Evolutionary conservation across 2,329 filamentous ascomycete species (phyloP).

Genomic region (Diaporthe sp.): DNA sequence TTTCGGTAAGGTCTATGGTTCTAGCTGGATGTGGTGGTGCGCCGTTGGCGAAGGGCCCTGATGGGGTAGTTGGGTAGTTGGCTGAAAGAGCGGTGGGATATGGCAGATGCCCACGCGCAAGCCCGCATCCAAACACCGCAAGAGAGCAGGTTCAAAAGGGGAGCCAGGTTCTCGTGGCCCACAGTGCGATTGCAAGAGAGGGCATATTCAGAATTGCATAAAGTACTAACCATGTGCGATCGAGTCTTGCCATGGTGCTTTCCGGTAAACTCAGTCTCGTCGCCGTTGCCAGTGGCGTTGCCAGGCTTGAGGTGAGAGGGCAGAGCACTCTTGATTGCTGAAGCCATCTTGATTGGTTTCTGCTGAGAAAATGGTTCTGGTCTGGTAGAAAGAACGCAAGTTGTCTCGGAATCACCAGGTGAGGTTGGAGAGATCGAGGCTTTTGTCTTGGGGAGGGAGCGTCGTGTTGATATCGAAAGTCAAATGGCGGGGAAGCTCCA

Average conservation of each 20-base stretch:
- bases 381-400: not conserved
- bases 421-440: conserved; percentile 1
- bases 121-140: not conserved
- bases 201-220: not conserved
- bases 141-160: not conserved
- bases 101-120: not conserved
- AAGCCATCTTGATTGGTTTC: conserved; percentile 68
- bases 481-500: conserved; percentile 28
- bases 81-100: conserved; percentile 5
- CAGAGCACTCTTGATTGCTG: conserved; percentile 77
- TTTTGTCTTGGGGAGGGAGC: not conserved
- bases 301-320: conserved; percentile 84
- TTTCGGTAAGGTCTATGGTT: not conserved
- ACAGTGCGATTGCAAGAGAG: not conserved
- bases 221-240: conserved; percentile 81
- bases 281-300: conserved; percentile 57
- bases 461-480: conserved; percentile 26
- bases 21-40: not conserved
- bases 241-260: conserved; percentile 87
- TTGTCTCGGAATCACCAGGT: conserved; percentile 1
- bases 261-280: conserved; percentile 62
- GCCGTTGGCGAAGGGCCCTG: not conserved
- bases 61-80: too few relatives aligned
- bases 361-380: not conserved
- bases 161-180: not conserved